Evolutionary conservation across 495 filamentous ascomycete species (phyloP).

Genomic region (Penicillium longicatenatum): DNA sequence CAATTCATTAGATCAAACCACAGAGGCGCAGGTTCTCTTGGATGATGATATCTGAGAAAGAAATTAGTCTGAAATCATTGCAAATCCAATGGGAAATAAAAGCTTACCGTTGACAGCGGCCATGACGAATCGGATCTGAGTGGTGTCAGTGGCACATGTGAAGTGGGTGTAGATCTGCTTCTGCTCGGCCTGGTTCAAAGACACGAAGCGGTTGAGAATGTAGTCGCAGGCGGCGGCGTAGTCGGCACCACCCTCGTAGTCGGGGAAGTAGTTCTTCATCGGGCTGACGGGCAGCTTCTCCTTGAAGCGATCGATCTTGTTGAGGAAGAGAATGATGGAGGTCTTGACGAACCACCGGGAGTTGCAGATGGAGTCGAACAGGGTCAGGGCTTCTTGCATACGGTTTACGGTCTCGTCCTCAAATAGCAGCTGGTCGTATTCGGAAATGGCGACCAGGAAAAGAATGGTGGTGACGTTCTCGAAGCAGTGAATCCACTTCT

Average conservation of each 20-base stretch:
- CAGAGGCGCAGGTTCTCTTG: conserved; percentile 98
- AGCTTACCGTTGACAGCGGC: conserved; percentile 94
- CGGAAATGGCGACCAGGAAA: conserved; percentile 97
- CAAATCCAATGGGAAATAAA: neutral
- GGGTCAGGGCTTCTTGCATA: conserved; percentile 97
- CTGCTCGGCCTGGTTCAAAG: conserved; percentile 95
- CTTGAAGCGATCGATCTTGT: conserved; percentile 99
- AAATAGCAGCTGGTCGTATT: conserved; percentile 97
- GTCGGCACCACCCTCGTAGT: conserved; percentile 94
- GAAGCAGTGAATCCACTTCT: conserved; percentile 99
- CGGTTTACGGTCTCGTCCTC: conserved; percentile 89
- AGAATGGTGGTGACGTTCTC: conserved; percentile 99
- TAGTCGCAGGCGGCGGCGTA: conserved; percentile 94
- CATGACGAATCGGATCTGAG: conserved; percentile 99
- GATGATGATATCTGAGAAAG: conserved; percentile 91
- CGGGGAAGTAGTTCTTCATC: conserved; percentile 99
- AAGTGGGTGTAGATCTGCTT: conserved; percentile 99
- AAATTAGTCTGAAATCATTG: conserved; percentile 2
- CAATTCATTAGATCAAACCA: conserved; percentile 83
- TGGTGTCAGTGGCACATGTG: conserved; percentile 97
- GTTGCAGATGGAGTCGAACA: conserved; percentile 99
- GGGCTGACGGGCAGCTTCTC: conserved; percentile 99
- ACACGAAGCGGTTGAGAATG: conserved; percentile 95
- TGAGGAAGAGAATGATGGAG: conserved; percentile 98
- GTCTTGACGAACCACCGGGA: conserved; percentile 99